These are phyloP conservation scores for Coffea humblotiana DNA, from an alignment of 305 asterid genomes.

Conservation along the genomic window DNA sequence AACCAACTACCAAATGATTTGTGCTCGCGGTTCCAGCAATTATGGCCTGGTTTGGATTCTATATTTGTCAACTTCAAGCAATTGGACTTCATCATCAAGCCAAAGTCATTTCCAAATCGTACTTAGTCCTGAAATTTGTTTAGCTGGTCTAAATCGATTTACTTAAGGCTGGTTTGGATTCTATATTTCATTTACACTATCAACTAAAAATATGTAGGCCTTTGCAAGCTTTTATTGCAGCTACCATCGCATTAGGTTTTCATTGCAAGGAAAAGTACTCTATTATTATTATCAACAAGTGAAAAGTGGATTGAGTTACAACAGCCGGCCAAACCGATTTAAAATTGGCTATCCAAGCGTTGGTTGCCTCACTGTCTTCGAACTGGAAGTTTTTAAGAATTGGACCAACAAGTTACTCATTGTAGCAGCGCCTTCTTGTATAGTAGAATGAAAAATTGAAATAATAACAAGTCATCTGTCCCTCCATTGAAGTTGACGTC, in stretches of 20 bases:
- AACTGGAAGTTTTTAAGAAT: constrained; percentile 20
- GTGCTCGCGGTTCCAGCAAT: background rate
- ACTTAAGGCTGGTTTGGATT: background rate
- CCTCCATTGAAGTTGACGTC: constrained; percentile 22
- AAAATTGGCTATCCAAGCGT: background rate
- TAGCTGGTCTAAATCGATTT: background rate
- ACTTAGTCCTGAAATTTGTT: background rate
- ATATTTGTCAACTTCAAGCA: background rate
- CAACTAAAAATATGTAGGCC: background rate
- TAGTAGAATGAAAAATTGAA: constrained; percentile 11
- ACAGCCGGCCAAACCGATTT: background rate
- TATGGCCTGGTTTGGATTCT: constrained; percentile 8
- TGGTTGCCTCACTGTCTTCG: constrained; percentile 11
- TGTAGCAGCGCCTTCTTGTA: constrained; percentile 23
- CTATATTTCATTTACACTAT: background rate
- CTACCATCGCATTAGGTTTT: background rate
- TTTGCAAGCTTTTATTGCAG: background rate
- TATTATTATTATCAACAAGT: background rate
- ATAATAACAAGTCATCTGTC: constrained; percentile 24
- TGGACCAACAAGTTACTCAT: constrained; percentile 45
- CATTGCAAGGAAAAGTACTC: background rate
- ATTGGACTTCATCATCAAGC: constrained; percentile 1
- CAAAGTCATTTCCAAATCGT: background rate
- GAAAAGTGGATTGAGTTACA: background rate
- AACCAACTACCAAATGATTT: background rate